Evolutionary conservation across 352 stramenopile species (phyloP), one percentile per base, ranked within the genome.

Genomic region (Pythium vanterpoolii): DNA sequence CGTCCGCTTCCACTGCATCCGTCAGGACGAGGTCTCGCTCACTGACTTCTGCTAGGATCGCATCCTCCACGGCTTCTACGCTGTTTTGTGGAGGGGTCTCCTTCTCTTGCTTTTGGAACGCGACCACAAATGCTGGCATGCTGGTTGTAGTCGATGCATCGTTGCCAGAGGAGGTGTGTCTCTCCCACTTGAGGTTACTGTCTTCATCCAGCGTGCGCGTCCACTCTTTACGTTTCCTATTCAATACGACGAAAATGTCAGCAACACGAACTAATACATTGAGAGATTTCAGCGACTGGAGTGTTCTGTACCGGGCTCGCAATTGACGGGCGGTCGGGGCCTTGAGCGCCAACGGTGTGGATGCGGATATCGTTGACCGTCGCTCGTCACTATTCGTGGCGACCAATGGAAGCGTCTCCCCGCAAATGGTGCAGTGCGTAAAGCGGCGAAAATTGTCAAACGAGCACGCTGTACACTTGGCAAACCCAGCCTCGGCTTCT

Each of bases 381-480:
- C n/a, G 36, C 19, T n/a, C 52, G 11, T 54, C 47, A 30, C 28
- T 30, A 9, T 18, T 4, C 7, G 19, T 13, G 1, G 27, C 45
- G 18, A 21, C 38, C 8, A 50, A 16, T 1, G 48, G 40, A 21
- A 88, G 63, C 28, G 79, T 79, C 34, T 87, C 76, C 28, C 82
- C 82, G 45, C 82, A 91, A 11, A 89, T 60, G 18, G 73, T 74
- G 56, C 82, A 91, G 60, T 86, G 71, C 26, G 72, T 63, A 56
- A 85, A 80, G 43, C 77, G 74, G 54, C 72, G 80, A 67, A 91
- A 91, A 68, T 91, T 91, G 45, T 89, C 82, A 56, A 91, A 91
- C 23, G 65, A 73, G 40, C 82, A 91, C 19, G 64, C 77, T 0
- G 46, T 19, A 55, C 82, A 91, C 0, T 70, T 54, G 2, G 54